These are phyloP conservation scores for Physcomitrellopsis africana DNA, from an alignment of 225 moss, liverwort and hornwort genomes.

Conservation along the genomic window DNA sequence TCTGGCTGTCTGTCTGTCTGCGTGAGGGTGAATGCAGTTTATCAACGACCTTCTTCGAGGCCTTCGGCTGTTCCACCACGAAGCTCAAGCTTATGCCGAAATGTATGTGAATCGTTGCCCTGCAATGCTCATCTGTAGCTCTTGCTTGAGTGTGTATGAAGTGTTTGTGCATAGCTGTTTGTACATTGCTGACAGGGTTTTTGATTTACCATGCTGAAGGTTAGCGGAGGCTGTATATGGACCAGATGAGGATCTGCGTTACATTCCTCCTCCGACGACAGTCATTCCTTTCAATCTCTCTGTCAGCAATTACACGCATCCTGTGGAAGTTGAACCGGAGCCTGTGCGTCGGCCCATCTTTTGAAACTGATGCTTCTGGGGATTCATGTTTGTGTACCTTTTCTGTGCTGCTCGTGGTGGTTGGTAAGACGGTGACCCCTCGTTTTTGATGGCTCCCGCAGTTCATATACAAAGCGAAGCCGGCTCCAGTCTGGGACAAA, in stretches of 20 bases:
- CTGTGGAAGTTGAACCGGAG: slow-evolving; percentile 53
- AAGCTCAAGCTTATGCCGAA: slow-evolving; percentile 38
- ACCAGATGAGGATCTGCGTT: slow-evolving; percentile 45
- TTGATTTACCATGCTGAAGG: slow-evolving; percentile 33
- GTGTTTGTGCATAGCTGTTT: too few species aligned
- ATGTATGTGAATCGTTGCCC: slow-evolving; percentile 2
- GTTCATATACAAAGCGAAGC: slow-evolving; percentile 63
- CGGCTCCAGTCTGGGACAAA: slow-evolving; percentile 67
- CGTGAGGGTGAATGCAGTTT: slow-evolving; percentile 33
- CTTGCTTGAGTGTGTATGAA: too few species aligned
- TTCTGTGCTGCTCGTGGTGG: neutral
- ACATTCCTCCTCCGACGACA: slow-evolving; percentile 61
- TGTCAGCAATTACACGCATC: slow-evolving; percentile 58
- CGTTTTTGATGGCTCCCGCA: slow-evolving; percentile 22
- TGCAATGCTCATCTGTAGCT: neutral
- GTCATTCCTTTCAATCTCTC: slow-evolving; percentile 77
- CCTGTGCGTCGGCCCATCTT: slow-evolving; percentile 27
- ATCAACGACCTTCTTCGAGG: slow-evolving; percentile 45
- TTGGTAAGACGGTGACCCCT: neutral
- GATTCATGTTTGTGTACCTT: neutral
- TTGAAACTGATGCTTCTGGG: neutral
- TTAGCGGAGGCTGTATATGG: slow-evolving; percentile 50
- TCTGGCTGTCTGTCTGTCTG: too few species aligned
- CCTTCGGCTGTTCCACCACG: slow-evolving; percentile 36
- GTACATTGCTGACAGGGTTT: too few species aligned